Percentiles rank a stretch among this genome's conserved stretches.
phyloP scores from a whole-genome alignment of 768 basidiomycete genomes.

The Russula sp. region DNA sequence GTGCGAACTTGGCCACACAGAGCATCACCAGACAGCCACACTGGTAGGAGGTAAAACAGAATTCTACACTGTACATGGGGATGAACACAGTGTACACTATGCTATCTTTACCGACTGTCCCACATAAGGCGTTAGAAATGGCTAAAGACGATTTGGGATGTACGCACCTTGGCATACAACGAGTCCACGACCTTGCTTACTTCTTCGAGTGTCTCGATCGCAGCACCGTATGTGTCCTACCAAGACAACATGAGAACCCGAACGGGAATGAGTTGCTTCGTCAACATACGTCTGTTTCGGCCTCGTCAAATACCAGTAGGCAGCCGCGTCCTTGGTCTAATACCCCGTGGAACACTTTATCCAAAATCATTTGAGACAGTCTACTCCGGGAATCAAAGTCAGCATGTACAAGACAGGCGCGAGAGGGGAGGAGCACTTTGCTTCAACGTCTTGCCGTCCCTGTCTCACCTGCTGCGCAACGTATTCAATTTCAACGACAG shows the following conservation, averaged over 20 bases:
- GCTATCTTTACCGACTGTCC: slow-evolving; percentile 24
- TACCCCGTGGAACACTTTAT: slow-evolving; percentile 90
- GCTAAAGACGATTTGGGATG: slow-evolving; percentile 26
- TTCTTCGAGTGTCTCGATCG: slow-evolving; percentile 84
- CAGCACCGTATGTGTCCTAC: slow-evolving; percentile 82
- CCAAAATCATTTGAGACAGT: slow-evolving; percentile 96
- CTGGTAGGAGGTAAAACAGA: neutral
- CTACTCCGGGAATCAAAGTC: slow-evolving; percentile 36
- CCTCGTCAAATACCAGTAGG: slow-evolving; percentile 83
- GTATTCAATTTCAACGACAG: slow-evolving; percentile 82
- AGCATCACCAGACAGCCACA: neutral
- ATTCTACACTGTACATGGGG: neutral
- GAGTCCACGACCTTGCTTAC: slow-evolving; percentile 93
- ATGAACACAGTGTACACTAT: slow-evolving; percentile 12
- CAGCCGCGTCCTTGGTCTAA: slow-evolving; percentile 95
- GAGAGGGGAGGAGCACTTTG: slow-evolving; percentile 59
- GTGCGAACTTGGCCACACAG: neutral
- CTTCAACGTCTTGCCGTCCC: slow-evolving; percentile 80
- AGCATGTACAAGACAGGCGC: neutral
- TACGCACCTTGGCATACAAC: slow-evolving; percentile 73
- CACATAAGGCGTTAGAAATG: neutral
- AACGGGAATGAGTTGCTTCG: slow-evolving; percentile 3
- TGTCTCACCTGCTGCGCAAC: slow-evolving; percentile 86
- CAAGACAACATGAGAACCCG: neutral
- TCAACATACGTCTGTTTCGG: slow-evolving; percentile 70